Conservation (phyloP, 108 stramenopile species). For the Pseudonitzschia delicatissima region DNA sequence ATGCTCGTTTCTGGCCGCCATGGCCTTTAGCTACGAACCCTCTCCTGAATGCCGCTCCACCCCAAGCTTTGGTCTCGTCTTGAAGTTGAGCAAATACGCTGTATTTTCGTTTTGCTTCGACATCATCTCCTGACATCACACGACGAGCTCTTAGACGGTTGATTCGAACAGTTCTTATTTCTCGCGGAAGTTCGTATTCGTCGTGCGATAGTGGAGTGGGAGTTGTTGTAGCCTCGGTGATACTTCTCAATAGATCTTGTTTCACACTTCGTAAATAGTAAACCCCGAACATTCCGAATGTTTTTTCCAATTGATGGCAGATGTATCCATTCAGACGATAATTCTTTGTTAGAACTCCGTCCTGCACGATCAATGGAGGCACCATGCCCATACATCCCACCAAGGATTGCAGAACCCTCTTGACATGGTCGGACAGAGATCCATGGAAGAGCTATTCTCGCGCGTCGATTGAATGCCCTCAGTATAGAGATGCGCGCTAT, state of each 20-base stretch:
- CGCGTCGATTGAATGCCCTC: conserved; percentile 76
- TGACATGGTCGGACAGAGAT: conserved; percentile 72
- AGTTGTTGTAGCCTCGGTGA: conserved; percentile 86
- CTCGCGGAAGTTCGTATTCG: conserved; percentile 94
- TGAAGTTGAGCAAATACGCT: conserved; percentile 94
- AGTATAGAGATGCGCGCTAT: conserved; percentile 77
- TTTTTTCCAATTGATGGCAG: conserved; percentile 50
- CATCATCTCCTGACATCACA: conserved; percentile 47
- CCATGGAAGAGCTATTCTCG: conserved; percentile 66
- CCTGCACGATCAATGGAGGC: conserved; percentile 75
- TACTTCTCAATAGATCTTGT: conserved; percentile 56
- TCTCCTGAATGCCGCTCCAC: conserved; percentile 85
- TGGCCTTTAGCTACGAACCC: conserved; percentile 93
- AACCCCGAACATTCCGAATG: conserved; percentile 43
- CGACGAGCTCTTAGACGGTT: conserved; percentile 86
- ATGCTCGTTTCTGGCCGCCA: conserved; percentile 94
- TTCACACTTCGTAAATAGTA: conserved; percentile 80
- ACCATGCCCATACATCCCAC: conserved; percentile 76
- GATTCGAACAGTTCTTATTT: conserved; percentile 87
- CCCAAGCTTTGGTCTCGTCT: conserved; percentile 85
- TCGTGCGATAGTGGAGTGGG: conserved; percentile 93
- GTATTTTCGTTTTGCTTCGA: conserved; percentile 57
- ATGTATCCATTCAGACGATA: conserved; percentile 51
- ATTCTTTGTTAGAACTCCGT: conserved; percentile 13
- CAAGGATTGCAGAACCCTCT: conserved; percentile 77